Evolutionary conservation across 208 protist species (phyloP), one percentile per base, ranked within the genome.

Genomic region (Leishmania major): DNA sequence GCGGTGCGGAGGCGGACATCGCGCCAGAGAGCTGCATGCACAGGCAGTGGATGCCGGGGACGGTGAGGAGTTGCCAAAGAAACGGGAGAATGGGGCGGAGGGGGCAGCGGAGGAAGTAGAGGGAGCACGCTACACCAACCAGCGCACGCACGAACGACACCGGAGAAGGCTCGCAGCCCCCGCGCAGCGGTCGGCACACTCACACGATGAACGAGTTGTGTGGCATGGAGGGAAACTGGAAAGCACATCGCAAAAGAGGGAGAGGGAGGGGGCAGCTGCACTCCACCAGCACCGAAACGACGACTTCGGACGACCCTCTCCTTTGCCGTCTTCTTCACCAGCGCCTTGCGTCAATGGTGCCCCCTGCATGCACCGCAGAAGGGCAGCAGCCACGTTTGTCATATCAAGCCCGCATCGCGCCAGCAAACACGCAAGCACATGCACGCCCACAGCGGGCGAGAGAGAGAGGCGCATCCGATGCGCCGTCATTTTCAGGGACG

Each of bases 401-500:
- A 40, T 22, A 22, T 3, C 35, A 35, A 22, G 17, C 31, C 64
- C 64, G 31, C 64, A 10, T 70, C 11, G 28, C 25, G 25, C 13
- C 31, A 67, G 15, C 64, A 70, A 7, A 43, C 64, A 70, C 35
- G 15, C 64, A 70, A 17, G 37, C 31, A 70, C 31, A 70, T 31
- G 25, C 69, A 73, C 40, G 22, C 5, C 4, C 40, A 51, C 69
- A 43, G 43, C 15, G 8, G 5, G 19, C 17, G 37, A 71, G 17
- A 71, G 40, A 71, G 40, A 73, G 71, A 43, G 47, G n/a, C 8
- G 17, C 13, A 51, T 78, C 0, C 5, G 11, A 47, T 6, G 6
- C 37, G 83, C 78, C 90, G 71, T 90, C 87, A 53, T 90, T 83
- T n/a, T 78, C 82, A 8, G 81, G 74, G n/a, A 90, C 66, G 13